Conservation (phyloP, 129 eudicot species). For the Scalesia atractyloides region DNA sequence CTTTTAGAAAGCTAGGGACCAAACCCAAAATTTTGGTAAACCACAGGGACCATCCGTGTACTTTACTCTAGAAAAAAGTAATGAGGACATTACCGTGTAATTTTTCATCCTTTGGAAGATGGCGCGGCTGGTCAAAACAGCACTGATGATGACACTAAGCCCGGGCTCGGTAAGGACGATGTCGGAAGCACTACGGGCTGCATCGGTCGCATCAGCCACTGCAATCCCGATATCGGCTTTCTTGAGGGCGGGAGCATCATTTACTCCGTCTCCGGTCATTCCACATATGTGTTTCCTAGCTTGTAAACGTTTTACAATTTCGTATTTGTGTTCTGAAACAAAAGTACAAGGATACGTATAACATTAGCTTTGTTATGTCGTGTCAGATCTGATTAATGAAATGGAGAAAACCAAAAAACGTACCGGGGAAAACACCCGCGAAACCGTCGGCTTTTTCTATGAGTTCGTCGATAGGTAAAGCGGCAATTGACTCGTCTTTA, state of each 20-base stretch:
- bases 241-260: conserved; percentile 72
- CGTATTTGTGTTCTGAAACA: conserved; percentile 64
- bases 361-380: not conserved
- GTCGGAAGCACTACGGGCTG: conserved; percentile 80
- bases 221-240: conserved; percentile 80
- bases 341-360: not conserved
- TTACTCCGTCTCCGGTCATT: conserved; percentile 81
- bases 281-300: conserved; percentile 75
- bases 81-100: conserved; percentile 46
- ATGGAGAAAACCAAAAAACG: not conserved
- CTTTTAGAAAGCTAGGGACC: not conserved
- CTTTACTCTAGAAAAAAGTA: not conserved
- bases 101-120: conserved; percentile 78
- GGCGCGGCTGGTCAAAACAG: conserved; percentile 72
- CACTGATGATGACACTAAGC: conserved; percentile 72
- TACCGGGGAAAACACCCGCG: conserved; percentile 99
- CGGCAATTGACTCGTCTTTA: conserved; percentile 91
- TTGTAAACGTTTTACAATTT: conserved; percentile 71
- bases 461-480: conserved; percentile 91
- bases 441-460: conserved; percentile 99
- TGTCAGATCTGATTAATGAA: not conserved
- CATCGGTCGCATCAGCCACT: conserved; percentile 77
- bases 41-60: too few relatives aligned
- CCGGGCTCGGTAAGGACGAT: conserved; percentile 82
- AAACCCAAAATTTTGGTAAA: too few relatives aligned